Base-by-base conservation (phyloP, 2,329 filamentous ascomycete species). In the Esteya vermicola region DNA sequence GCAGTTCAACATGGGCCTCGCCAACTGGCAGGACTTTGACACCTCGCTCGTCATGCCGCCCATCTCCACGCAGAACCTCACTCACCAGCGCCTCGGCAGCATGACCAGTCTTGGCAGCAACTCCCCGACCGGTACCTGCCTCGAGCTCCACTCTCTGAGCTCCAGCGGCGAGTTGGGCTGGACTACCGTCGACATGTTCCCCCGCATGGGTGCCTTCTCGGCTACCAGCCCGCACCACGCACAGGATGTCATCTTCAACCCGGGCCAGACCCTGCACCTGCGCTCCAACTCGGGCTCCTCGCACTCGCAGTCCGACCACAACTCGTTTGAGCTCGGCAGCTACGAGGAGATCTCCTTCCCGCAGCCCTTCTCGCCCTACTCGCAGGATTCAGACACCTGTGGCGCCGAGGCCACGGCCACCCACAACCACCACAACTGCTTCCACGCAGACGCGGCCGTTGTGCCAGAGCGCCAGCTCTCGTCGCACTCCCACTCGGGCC, bases 231-330 rank as follows among this genome's bases (percentile, higher is more conserved):
- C 60, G 37, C 58, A 57, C 39, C 64, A 67, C 43, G 56, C 64
- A 6, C 71, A 73, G 38, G 73, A 66, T 46, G 58, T 67, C 48
- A 88, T 94, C 53, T 93, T 93, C 67, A 94, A 95, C 60, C 89
- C 89, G 2, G 77, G 81, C 46, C 83, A 94, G 62, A 93, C 86
- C 1, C 66, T 96, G 38, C 89, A 95, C 62, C 72, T 93, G 53
- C 76, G 88, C 50, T 88, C 81, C 40, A 78, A 81, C 51, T 94
- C 88, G 4, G 85, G 93, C 52, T 91, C 85, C 48, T 93, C 83
- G 1, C 74, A 78, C 48, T 91, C 83, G 1, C 74, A 78, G 49
- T 78, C 82, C 2, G 81, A 88, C 26, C 59, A 75, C 57, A 67
- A 71, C 57, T 65, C 79, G 54, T 55, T 81, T 67, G 56, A 85